Base-by-base conservation (phyloP, 2,329 filamentous ascomycete genomes). In the Neonectria ditissima region DNA sequence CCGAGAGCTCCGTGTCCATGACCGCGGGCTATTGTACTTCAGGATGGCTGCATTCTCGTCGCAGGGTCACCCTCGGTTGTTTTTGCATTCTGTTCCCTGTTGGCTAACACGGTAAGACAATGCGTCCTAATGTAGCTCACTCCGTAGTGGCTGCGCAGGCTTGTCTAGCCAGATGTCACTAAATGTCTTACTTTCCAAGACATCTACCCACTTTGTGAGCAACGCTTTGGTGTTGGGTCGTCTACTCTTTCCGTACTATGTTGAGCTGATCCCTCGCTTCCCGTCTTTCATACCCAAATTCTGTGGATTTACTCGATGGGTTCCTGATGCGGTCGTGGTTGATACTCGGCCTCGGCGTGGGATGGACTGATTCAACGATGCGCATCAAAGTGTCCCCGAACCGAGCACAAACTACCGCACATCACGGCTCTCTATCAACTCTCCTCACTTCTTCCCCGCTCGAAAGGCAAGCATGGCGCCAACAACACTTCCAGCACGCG, bases 1-100 rank as follows among this genome's bases (percentile, higher is more conserved):
- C 58, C 58, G 52, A 51, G 20, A 26, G 6, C 34, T 37, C 58
- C 58, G 58, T 47, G 1, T n/a, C 34, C 22, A 55, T n/a, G n/a
- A n/a, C n/a, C n/a, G n/a, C n/a, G n/a, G n/a, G n/a, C n/a, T n/a
- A n/a, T n/a, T n/a, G n/a, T n/a, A n/a, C n/a, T n/a, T n/a, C n/a
- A n/a, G n/a, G n/a, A n/a, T n/a, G n/a, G n/a, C n/a, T n/a, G n/a
- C n/a, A n/a, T n/a, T n/a, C n/a, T n/a, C n/a, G n/a, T 11, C n/a
- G 13, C 45, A 18, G 30, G 28, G 28, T 5, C 16, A 13, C 10
- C 45, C 44, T 47, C 20, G 43, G 11, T 22, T 22, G 16, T 30
- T 48, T 30, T 20, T 26, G 44, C 26, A 30, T 50, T 5, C 2
- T 4, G 28, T 28, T 8, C 26, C n/a, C n/a, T 50, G 47, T 6